Percentiles rank a stretch among this genome's conserved stretches.
phyloP scores from a whole-genome alignment of 2,329 filamentous ascomycete genomes.

The Aspergillus sp. region DNA sequence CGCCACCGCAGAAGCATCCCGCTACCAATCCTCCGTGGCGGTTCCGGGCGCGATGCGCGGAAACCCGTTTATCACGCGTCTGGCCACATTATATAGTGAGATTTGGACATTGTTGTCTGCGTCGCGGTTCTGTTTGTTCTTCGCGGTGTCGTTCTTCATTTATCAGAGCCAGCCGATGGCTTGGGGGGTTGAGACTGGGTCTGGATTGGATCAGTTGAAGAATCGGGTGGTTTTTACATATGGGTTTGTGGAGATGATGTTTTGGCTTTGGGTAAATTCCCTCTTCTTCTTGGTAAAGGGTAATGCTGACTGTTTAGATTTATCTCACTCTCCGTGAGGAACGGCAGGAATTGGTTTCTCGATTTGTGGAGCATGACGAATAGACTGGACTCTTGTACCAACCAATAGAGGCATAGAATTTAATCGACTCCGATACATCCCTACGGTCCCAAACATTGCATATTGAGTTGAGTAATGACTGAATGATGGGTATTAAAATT shows the following conservation, averaged over 20 bases:
- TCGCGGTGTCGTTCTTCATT: slow-evolving; percentile 31
- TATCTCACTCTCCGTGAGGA: slow-evolving; percentile 32
- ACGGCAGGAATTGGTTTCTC: slow-evolving; percentile 23
- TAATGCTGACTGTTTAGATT: slow-evolving; percentile 18
- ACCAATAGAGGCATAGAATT: background rate
- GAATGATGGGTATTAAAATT: background rate
- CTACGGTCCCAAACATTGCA: background rate
- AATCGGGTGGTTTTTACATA: slow-evolving; percentile 81
- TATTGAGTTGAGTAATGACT: background rate
- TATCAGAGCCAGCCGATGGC: slow-evolving; percentile 26
- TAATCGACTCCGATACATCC: too few species aligned
- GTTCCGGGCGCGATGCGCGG: slow-evolving; percentile 12
- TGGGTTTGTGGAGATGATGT: slow-evolving; percentile 72
- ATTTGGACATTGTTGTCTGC: slow-evolving; percentile 32
- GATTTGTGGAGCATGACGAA: slow-evolving; percentile 15
- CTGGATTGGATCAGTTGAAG: slow-evolving; percentile 61
- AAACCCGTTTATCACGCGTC: slow-evolving; percentile 19
- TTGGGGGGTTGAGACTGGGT: slow-evolving; percentile 18
- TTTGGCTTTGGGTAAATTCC: slow-evolving; percentile 72
- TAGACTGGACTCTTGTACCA: slow-evolving; percentile 1
- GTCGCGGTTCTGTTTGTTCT: slow-evolving; percentile 30
- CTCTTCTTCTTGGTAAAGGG: background rate
- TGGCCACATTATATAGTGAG: slow-evolving; percentile 31
- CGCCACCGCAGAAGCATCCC: slow-evolving; percentile 61
- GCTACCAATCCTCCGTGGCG: slow-evolving; percentile 25